Evolutionary conservation across 2,329 filamentous ascomycete species (phyloP), one percentile per base, ranked within the genome.

Genomic region (Parastagonospora avenae): DNA sequence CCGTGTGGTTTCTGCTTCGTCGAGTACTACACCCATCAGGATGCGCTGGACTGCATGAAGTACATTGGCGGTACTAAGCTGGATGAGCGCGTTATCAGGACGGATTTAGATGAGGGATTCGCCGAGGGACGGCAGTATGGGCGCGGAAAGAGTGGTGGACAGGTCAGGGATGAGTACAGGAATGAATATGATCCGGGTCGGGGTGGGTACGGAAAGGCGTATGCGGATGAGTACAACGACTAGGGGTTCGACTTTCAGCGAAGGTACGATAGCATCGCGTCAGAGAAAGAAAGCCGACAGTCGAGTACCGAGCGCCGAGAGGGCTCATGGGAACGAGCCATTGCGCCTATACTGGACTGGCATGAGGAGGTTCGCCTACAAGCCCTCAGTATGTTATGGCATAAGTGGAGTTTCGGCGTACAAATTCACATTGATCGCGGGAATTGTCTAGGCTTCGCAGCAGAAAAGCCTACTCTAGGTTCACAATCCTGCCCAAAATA

Each of bases 1-100:
- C 94, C 94, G 1, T 99, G 94, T 76, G 94, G 94, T 35, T 99
- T 99, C 82, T 99, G 94, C 81, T 99, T 99, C 71, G 94, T 99
- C 68, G 94, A 99, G 77, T 99, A 99, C 79, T 97, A 97, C 80
- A 97, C 88, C 28, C 94, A 97, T 74, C 89, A 96, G 71, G 94
- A 99, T 74, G 94, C 94, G 8, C 83, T 99, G 42, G 94, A 99
- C 74, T 97, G 93, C 77, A 88, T 99, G 87, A 99, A 97, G 78
- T 99, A 97, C 74, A 88, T 99, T 67, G 94, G 94, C 48, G 94
- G 94, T 50, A 99, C 94, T 31, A 99, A 99, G 80, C 84, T 99
- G 39, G 94, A 99, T 74, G 94, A 99, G 81, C 87, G 94, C 64
- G 88, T 99, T 70, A 97, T 99, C 70, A 84, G 94, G 53, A 96